A percentile compares a stretch with the other conserved stretches of the same genome.
These are phyloP conservation scores for Globisporangium irregulare DNA, from an alignment of 352 stramenopile species.

Conservation along the genomic window DNA sequence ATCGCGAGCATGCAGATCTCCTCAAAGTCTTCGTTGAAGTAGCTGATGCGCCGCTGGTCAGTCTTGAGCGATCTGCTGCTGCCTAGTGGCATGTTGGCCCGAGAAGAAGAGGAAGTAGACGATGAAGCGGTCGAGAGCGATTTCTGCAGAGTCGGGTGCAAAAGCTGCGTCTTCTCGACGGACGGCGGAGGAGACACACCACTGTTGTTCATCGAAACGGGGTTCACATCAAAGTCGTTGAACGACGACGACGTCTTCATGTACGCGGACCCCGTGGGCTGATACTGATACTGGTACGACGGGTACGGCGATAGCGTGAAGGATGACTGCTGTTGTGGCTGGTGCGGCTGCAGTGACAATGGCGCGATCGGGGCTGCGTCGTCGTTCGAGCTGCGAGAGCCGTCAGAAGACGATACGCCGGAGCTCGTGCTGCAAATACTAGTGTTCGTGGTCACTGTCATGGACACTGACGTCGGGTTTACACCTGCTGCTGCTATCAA, in stretches of 20 bases:
- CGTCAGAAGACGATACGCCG: conserved; percentile 38
- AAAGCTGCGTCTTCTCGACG: conserved; percentile 14
- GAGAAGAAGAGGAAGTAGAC: conserved; percentile 22
- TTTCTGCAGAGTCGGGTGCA: conserved; percentile 20
- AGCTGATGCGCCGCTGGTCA: conserved; percentile 57
- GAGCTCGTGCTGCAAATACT: conserved; percentile 44
- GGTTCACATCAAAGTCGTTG: conserved; percentile 45
- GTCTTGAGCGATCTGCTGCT: conserved; percentile 30
- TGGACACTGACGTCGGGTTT: conserved; percentile 24
- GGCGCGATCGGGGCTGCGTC: conserved; percentile 14
- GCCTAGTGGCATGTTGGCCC: conserved; percentile 15
- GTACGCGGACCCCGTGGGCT: conserved; percentile 12
- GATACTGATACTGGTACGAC: conserved; percentile 7
- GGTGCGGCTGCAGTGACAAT: conserved; percentile 1
- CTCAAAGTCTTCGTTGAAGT: conserved; percentile 88
- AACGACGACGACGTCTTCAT: conserved; percentile 41
- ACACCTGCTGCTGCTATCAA: neutral
- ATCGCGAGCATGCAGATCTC: conserved; percentile 88
- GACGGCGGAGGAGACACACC: neutral
- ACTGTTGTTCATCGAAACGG: conserved; percentile 13
- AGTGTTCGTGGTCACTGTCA: conserved; percentile 20
- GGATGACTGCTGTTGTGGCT: neutral
- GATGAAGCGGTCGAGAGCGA: conserved; percentile 26
- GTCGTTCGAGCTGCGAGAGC: conserved; percentile 29
- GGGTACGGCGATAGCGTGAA: neutral